Percentiles rank a stretch among this genome's conserved stretches.
Conservation (phyloP, 441 rosid genomes). For the Mallotus repandus region DNA sequence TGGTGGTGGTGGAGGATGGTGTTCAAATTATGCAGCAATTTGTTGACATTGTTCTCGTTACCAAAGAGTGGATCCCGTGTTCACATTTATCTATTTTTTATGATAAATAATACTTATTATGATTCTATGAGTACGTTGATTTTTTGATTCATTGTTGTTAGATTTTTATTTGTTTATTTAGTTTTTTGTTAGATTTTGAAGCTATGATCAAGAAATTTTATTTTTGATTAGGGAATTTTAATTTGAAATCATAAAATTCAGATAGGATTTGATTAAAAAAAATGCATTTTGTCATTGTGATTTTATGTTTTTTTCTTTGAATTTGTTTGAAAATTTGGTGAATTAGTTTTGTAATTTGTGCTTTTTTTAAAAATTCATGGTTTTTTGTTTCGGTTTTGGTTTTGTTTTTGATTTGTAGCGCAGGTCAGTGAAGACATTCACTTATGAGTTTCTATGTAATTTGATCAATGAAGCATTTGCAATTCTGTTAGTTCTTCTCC, state of each 20-base stretch:
- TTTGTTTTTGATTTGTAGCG: conserved; percentile 37
- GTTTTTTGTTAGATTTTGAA: background rate
- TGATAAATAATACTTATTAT: background rate
- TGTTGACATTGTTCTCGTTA: conserved; percentile 68
- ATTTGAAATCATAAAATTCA: background rate
- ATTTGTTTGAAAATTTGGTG: too few species aligned
- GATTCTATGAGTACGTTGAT: background rate
- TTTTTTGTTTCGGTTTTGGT: too few species aligned
- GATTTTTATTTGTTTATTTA: background rate
- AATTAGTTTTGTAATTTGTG: too few species aligned
- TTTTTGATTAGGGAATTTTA: too few species aligned
- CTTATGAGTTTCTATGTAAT: conserved; percentile 80
- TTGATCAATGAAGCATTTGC: conserved; percentile 82
- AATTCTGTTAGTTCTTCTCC: conserved; percentile 68
- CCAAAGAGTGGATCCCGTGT: conserved; percentile 69
- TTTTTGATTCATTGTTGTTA: too few species aligned
- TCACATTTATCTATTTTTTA: background rate
- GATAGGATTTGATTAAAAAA: too few species aligned
- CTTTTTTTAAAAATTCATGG: too few species aligned
- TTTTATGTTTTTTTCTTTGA: too few species aligned
- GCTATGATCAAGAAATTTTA: too few species aligned
- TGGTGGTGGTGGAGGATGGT: conserved; percentile 35
- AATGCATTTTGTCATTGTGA: too few species aligned
- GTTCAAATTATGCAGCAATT: conserved; percentile 56
- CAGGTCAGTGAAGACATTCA: conserved; percentile 94